Conservation (phyloP, 495 filamentous ascomycete genomes). For the Parachaetomium inaequale region DNA sequence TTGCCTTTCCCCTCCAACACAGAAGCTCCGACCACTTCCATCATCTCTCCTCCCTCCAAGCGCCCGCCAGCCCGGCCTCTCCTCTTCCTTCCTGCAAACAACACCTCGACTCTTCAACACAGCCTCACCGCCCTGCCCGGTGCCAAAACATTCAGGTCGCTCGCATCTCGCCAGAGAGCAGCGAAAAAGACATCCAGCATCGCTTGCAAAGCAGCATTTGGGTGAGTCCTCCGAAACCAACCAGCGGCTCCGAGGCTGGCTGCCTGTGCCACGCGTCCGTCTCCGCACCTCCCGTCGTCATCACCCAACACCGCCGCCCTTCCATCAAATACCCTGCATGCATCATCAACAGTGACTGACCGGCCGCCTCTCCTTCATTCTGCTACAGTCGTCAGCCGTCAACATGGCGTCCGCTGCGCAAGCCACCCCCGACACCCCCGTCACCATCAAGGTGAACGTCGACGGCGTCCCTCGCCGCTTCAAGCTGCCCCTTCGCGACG, state of each 20-base stretch:
- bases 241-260: too few relatives aligned
- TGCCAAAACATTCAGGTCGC: neutral
- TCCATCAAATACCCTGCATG: neutral
- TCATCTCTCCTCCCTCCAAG: neutral
- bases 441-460: conserved; percentile 80
- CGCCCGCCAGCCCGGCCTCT: neutral
- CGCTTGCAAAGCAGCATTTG: neutral
- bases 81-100: neutral
- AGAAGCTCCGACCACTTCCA: conserved; percentile 1
- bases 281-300: conserved; percentile 9
- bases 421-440: conserved; percentile 66
- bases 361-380: neutral
- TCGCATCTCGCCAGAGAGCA: neutral
- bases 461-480: conserved; percentile 73
- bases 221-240: conserved; percentile 4
- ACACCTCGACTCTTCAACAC: neutral
- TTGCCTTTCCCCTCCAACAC: neutral
- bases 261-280: conserved; percentile 7
- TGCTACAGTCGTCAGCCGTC: conserved; percentile 5
- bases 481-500: conserved; percentile 83
- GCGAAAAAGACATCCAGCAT: neutral
- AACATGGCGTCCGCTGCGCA: conserved; percentile 52
- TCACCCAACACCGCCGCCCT: neutral
- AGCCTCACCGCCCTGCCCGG: neutral
- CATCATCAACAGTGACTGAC: neutral